phyloP scores from a whole-genome alignment of 441 rosid genomes.

The Breynia disticha region DNA sequence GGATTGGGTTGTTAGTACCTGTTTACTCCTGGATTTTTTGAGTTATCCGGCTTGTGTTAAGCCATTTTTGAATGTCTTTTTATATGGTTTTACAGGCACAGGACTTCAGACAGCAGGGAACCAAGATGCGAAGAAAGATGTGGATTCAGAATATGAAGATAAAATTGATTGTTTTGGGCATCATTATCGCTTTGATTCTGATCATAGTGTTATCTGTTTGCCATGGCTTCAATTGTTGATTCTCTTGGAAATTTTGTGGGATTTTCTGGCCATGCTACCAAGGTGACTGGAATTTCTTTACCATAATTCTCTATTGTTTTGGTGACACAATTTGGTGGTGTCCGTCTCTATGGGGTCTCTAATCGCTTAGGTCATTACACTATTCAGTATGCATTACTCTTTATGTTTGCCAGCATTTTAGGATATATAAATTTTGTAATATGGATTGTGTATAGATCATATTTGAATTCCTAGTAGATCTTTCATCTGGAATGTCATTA shows the following conservation, averaged over 20 bases:
- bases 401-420: constrained; percentile 17
- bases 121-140: constrained; percentile 81
- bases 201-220: constrained; percentile 65
- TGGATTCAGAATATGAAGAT: constrained; percentile 96
- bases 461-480: constrained; percentile 20
- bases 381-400: no score
- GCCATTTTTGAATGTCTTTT: background rate
- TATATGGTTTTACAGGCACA: constrained; percentile 51
- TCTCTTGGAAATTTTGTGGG: constrained; percentile 9
- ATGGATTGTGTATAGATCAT: constrained; percentile 33
- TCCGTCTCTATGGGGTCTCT: background rate
- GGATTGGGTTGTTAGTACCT: no score
- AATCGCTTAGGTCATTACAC: constrained; percentile 12
- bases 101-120: constrained; percentile 87
- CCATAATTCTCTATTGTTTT: constrained; percentile 5
- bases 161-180: constrained; percentile 67
- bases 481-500: background rate
- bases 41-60: no score
- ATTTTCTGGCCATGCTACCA: constrained; percentile 12
- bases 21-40: no score
- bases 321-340: constrained; percentile 8
- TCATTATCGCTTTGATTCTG: constrained; percentile 64
- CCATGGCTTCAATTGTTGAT: constrained; percentile 70
- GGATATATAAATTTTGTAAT: constrained; percentile 19
- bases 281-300: constrained; percentile 17